Evolutionary conservation across 2,329 filamentous ascomycete species (phyloP), one percentile per base, ranked within the genome.

Genomic region (Fusarium sp.): DNA sequence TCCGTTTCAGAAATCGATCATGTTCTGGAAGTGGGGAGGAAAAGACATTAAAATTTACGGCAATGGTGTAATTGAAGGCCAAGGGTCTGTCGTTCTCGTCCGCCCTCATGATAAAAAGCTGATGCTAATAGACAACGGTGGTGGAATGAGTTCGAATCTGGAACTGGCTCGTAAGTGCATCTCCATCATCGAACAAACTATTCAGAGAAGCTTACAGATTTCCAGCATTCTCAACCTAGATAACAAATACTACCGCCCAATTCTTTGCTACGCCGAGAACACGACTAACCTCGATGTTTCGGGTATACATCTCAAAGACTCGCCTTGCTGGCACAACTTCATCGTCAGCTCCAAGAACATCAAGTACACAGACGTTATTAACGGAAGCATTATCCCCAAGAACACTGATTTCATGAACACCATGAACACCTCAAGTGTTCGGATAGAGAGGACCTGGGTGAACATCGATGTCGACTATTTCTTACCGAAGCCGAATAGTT

Each of bases 381-480:
- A 84, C 15, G 77, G 79, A 10, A 80, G 82, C 48, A 76, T 81
- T 12, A 80, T 85, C 3, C 87, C 89, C 9, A 88, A 89, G 75
- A 91, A 91, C 77, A 90, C 88, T 0, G 89, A 91, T 69, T 89
- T 89, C 45, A 90, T 90, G 78, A 89, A 91, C 80, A 87, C 87
- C 0, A 82, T 88, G 60, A 90, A 89, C 60, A 85, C 89, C 37
- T 84, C 89, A 57, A 84, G 84, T 1, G 78, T 91, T 12, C 85
- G 79, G 0, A 85, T 89, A 23, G 84, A 84, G 63, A 84, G 86
- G 31, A 81, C 84, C 4, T 85, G 84, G 77, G 83, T 88, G 29
- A 85, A 89, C 59, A 86, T 86, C 45, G 87, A 86, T n/a, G 86
- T 90, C 65, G 88, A 90, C 77, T 90, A 88, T 77, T 89, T 90